These are phyloP conservation scores for Trichoderma lentiforme DNA, from an alignment of 2,329 filamentous ascomycete species.

Conservation along the genomic window DNA sequence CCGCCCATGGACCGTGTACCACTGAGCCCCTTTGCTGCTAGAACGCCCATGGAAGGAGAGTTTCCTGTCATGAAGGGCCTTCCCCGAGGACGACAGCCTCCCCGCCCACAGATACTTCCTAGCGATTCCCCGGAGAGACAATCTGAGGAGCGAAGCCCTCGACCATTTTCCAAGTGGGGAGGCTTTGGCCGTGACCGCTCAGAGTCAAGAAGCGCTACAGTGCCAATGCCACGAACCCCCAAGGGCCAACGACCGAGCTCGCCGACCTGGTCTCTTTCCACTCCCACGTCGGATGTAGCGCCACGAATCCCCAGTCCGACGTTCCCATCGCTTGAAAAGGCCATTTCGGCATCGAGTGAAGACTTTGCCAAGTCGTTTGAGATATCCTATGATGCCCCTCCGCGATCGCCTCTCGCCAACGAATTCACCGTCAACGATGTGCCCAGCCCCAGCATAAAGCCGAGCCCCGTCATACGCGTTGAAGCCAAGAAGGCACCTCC, in stretches of 20 bases:
- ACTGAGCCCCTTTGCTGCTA: constrained; percentile 28
- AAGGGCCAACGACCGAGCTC: constrained; percentile 11
- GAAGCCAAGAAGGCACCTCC: constrained; percentile 35
- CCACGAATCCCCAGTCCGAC: constrained; percentile 37
- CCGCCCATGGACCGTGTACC: constrained; percentile 18
- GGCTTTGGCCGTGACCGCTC: constrained; percentile 26
- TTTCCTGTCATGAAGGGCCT: constrained; percentile 36
- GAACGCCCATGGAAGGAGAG: constrained; percentile 30
- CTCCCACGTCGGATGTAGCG: constrained; percentile 29
- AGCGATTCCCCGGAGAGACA: constrained; percentile 8
- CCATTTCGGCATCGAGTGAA: constrained; percentile 33
- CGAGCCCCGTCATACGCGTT: constrained; percentile 24
- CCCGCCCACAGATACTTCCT: constrained; percentile 14
- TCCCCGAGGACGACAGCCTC: constrained; percentile 33
- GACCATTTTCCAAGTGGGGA: constrained; percentile 18
- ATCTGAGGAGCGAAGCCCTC: neutral
- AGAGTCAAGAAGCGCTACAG: constrained; percentile 33
- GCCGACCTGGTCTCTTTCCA: constrained; percentile 22
- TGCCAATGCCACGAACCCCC: constrained; percentile 35
- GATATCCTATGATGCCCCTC: constrained; percentile 23
- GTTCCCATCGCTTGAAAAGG: constrained; percentile 34
- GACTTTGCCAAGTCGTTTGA: constrained; percentile 33
- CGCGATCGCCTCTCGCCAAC: constrained; percentile 29
- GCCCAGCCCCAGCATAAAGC: neutral
- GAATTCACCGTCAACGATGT: constrained; percentile 26